Percentiles rank a stretch among this genome's conserved stretches.
These are phyloP conservation scores for Dipodascus albidus DNA, from an alignment of 805 yeast species.

Conservation along the genomic window DNA sequence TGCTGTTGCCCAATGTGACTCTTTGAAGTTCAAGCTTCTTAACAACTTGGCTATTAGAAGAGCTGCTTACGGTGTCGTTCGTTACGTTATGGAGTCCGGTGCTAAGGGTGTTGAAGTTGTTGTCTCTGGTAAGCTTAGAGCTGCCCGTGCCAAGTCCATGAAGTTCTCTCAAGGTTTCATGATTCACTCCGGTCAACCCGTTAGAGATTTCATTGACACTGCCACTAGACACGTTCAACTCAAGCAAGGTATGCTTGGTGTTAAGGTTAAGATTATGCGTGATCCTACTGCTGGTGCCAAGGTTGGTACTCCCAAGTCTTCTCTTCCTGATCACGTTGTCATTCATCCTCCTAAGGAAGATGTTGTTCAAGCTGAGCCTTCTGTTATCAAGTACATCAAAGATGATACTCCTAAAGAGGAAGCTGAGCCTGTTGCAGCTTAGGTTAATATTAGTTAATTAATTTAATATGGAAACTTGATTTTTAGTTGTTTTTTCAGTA, in stretches of 20 bases:
- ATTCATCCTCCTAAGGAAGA: constrained; percentile 94
- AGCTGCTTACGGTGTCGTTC: constrained; percentile 99
- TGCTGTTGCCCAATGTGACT: constrained; percentile 99
- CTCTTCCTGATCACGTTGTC: constrained; percentile 91
- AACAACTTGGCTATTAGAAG: constrained; percentile 99
- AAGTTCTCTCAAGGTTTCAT: constrained; percentile 99
- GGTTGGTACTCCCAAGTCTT: constrained; percentile 30
- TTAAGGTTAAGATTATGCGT: constrained; percentile 98
- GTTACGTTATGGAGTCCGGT: constrained; percentile 99
- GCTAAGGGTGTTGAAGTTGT: constrained; percentile 99
- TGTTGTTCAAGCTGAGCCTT: constrained; percentile 43
- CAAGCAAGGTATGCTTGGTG: constrained; percentile 99
- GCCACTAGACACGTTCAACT: constrained; percentile 99
- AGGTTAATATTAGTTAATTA: too few species aligned
- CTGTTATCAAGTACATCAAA: constrained; percentile 60
- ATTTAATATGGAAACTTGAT: too few species aligned
- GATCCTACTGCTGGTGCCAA: constrained; percentile 58
- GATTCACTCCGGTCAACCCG: constrained; percentile 99
- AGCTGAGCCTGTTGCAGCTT: constrained; percentile 27
- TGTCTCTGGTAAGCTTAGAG: constrained; percentile 98
- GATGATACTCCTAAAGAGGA: constrained; percentile 22
- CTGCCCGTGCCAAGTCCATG: constrained; percentile 99
- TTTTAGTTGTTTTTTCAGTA: too few species aligned
- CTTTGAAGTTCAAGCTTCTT: constrained; percentile 93
- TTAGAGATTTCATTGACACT: constrained; percentile 93